These are phyloP conservation scores for Magnaporthales sp. DNA, from an alignment of 2,329 filamentous ascomycete genomes.

Conservation along the genomic window DNA sequence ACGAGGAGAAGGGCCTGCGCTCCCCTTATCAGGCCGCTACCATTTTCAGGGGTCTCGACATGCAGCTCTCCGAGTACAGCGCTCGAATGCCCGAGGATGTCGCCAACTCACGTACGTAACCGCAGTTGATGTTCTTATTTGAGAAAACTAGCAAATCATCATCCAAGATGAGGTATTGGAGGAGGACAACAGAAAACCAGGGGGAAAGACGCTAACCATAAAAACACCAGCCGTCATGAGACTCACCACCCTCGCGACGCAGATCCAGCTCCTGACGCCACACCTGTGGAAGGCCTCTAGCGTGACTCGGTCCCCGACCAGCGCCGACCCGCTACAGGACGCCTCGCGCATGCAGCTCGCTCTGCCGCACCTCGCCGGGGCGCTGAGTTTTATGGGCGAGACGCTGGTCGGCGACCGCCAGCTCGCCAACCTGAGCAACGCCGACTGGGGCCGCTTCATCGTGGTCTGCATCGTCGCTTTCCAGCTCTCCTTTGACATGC, in stretches of 20 bases:
- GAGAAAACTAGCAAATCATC: background rate
- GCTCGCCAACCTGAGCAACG: slow-evolving; percentile 27
- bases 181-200: background rate
- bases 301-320: slow-evolving; percentile 7
- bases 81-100: slow-evolving; percentile 24
- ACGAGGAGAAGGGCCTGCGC: slow-evolving; percentile 17
- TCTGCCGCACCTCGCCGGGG: slow-evolving; percentile 12
- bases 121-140: background rate
- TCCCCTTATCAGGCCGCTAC: slow-evolving; percentile 32
- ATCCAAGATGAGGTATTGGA: no score
- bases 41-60: slow-evolving; percentile 37
- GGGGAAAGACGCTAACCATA: slow-evolving; percentile 1
- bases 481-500: slow-evolving; percentile 36
- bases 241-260: slow-evolving; percentile 24
- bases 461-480: slow-evolving; percentile 31
- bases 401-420: slow-evolving; percentile 6
- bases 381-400: slow-evolving; percentile 17
- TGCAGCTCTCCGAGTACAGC: slow-evolving; percentile 34
- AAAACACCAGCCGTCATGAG: slow-evolving; percentile 20
- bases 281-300: slow-evolving; percentile 21
- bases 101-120: background rate
- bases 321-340: slow-evolving; percentile 10
- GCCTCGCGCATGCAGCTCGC: slow-evolving; percentile 11
- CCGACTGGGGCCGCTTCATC: slow-evolving; percentile 36
- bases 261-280: slow-evolving; percentile 30